Evolutionary conservation across 1,284 basidiomycete species (phyloP), one percentile per base, ranked within the genome.

Genomic region (Schizophyllum commune): DNA sequence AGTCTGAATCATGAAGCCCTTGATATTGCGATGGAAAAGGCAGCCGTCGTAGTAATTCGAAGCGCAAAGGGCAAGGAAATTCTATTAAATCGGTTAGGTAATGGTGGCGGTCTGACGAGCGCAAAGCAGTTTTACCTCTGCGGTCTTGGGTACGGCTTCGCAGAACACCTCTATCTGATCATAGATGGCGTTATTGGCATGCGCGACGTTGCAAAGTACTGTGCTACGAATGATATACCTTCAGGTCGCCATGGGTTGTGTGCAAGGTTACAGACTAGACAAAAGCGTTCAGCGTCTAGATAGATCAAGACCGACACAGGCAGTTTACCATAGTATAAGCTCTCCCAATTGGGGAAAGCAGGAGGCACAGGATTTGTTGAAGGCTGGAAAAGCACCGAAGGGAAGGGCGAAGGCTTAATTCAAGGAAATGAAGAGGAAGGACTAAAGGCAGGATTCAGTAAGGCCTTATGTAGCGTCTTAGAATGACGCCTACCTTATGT

Each of bases 1-100:
- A 0, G 92, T 92, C 71, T 98, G 95, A 19, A 91, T 80, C 92
- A 98, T 98, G 77, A 98, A 98, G n/a, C 87, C 89, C 69, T 88
- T 92, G 77, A 97, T 96, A 72, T 93, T 97, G 51, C 92, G 84
- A 74, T 98, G 96, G 75, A 96, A 98, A 27, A 96, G 77, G 68
- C 88, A 92, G 63, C 82, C 81, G 72, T 97, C 84, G 74, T 95
- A 99, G 67, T 90, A 89, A 52, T 89, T 90, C 9, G 93, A 90
- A 9, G 95, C 96, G 70, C 92, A 95, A 17, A 98, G 82, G 0
- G 93, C 95, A 22, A 99, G 81, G 71, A 99, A 99, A 77, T 98
- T 99, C 92, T 96, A 22, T 22, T 61, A 19, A 56, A 58, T 51
- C 55, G 32, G 39, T 51, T 32, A 19, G 59, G 59, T 58, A 63